Percentiles rank a stretch among this genome's conserved stretches.
phyloP scores from a whole-genome alignment of 129 eudicot species.

The Calendula officinalis region DNA sequence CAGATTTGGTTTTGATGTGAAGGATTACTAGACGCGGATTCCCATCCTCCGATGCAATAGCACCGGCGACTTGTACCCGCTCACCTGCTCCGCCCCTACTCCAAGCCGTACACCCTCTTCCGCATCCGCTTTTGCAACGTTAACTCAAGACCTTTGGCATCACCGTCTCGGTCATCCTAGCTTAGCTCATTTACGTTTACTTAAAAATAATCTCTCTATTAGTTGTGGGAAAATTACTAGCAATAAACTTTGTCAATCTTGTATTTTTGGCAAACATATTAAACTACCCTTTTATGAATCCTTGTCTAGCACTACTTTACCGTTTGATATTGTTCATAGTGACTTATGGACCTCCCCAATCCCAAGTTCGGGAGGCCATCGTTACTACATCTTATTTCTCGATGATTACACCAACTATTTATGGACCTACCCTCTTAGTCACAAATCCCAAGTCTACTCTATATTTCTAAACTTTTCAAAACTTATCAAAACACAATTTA shows the following conservation, averaged over 20 bases:
- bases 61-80: neutral
- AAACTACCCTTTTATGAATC: neutral
- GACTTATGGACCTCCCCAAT: too few species aligned
- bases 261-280: neutral
- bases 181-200: neutral
- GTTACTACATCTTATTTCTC: too few species aligned
- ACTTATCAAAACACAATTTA: neutral
- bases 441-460: too few species aligned
- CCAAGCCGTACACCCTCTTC: neutral
- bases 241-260: neutral
- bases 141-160: neutral
- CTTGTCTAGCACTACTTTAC: neutral
- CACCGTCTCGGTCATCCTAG: neutral
- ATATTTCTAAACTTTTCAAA: neutral
- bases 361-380: too few species aligned
- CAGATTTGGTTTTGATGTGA: too few species aligned
- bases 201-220: neutral
- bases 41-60: conserved; percentile 3
- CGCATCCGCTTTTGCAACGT: neutral
- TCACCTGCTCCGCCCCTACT: neutral
- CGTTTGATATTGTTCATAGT: neutral
- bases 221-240: neutral
- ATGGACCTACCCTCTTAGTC: too few species aligned
- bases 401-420: too few species aligned
- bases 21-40: too few species aligned